Conservation (phyloP, 495 filamentous ascomycete species). For the Neurospora sp. region DNA sequence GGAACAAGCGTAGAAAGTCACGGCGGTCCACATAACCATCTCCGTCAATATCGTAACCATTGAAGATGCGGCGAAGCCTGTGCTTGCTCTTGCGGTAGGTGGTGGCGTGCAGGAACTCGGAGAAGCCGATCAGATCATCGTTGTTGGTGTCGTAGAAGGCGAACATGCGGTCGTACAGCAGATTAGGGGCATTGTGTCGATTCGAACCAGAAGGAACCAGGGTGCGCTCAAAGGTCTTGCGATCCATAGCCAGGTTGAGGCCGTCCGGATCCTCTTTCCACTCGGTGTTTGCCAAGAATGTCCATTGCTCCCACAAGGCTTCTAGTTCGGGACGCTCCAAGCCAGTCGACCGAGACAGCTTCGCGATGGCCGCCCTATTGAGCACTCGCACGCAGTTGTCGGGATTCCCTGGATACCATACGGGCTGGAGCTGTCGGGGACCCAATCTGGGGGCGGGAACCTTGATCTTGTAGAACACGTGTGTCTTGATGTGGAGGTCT, state of each 20-base stretch:
- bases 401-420: conserved; percentile 88
- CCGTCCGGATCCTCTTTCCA: conserved; percentile 75
- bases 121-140: conserved; percentile 85
- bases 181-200: conserved; percentile 66
- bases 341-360: conserved; percentile 57
- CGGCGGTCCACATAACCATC: conserved; percentile 82
- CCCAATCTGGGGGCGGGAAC: conserved; percentile 37
- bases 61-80: conserved; percentile 64
- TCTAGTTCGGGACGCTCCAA: conserved; percentile 80
- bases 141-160: conserved; percentile 87
- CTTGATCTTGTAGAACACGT: conserved; percentile 84
- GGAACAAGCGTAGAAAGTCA: conserved; percentile 87
- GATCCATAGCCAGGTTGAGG: conserved; percentile 74
- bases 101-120: conserved; percentile 80
- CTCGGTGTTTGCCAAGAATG: conserved; percentile 75
- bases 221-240: conserved; percentile 80
- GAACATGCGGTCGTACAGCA: conserved; percentile 94
- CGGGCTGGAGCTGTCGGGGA: conserved; percentile 54
- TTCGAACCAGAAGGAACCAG: conserved; percentile 74
- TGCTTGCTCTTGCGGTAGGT: conserved; percentile 71
- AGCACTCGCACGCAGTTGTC: conserved; percentile 49
- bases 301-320: conserved; percentile 93
- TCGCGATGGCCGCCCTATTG: conserved; percentile 48
- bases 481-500: conserved; percentile 78
- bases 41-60: conserved; percentile 81